These are phyloP conservation scores for Geotrichum restrictum DNA, from an alignment of 1,139 yeast species.

Conservation along the genomic window DNA sequence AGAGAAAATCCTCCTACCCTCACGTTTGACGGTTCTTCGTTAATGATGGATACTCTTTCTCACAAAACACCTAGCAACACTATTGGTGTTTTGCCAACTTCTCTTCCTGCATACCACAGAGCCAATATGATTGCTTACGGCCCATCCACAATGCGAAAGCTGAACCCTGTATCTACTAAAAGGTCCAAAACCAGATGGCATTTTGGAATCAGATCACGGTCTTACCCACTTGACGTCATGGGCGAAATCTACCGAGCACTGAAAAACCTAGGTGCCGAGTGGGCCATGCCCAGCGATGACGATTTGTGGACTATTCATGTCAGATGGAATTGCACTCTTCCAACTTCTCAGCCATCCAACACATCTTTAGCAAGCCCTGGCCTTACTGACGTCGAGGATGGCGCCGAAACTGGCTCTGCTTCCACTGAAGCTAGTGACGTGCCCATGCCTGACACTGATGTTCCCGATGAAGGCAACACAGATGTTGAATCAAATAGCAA, in stretches of 20 bases:
- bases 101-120: constrained; percentile 88
- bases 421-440: constrained; percentile 12
- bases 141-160: constrained; percentile 44
- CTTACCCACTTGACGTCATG: constrained; percentile 97
- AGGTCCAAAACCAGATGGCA: constrained; percentile 97
- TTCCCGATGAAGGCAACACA: constrained; percentile 11
- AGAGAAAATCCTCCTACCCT: constrained; percentile 36
- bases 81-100: constrained; percentile 88
- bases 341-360: constrained; percentile 34
- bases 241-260: constrained; percentile 95
- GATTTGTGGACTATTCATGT: constrained; percentile 96
- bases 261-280: constrained; percentile 91
- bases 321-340: constrained; percentile 81
- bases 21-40: constrained; percentile 38
- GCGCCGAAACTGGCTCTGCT: constrained; percentile 21
- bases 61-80: constrained; percentile 49
- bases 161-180: constrained; percentile 72
- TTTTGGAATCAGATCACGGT: constrained; percentile 93
- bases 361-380: constrained; percentile 21
- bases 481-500: constrained; percentile 8
- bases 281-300: constrained; percentile 85
- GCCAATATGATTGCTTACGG: constrained; percentile 69
- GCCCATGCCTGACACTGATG: constrained; percentile 8
- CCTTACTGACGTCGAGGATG: constrained; percentile 22
- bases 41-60: constrained; percentile 29